Evolutionary conservation across 2,329 filamentous ascomycete genomes (phyloP), one percentile per base, ranked within the genome.

Genomic region (Fusarium sp.): DNA sequence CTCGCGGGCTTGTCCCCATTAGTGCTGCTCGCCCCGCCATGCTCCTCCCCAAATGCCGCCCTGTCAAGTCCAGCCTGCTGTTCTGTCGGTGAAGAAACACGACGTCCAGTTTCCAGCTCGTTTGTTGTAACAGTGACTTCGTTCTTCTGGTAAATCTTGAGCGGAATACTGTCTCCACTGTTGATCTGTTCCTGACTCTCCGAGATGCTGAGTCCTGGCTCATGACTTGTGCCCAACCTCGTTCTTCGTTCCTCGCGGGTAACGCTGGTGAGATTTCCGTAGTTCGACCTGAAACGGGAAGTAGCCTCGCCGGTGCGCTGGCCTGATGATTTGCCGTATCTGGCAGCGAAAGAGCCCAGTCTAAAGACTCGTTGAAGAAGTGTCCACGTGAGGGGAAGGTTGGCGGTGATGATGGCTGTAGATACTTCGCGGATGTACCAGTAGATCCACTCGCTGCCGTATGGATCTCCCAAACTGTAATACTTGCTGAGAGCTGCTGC

Each of bases 401-500:
- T 86, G 52, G 84, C 79, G 14, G 83, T 81, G 72, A 86, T 85
- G 43, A 86, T 79, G n/a, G 85, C 84, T 5, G 84, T 86, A 1
- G 84, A 85, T 0, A 85, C 84, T 70, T 86, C 85, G 35, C 85
- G 84, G 59, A 86, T 83, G 74, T 86, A 86, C 85, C 85, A 86
- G 63, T 82, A 84, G 4, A 82, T 83, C 84, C 84, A 86, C 16
- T 79, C 73, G 22, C 67, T 74, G 10, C 82, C 84, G 58, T 79
- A 86, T 0, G 84, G 83, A 20, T 84, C 76, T 13, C 68, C 81
- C 33, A 86, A 81, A 67, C 83, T 85, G 79, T 86, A 86, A 65
- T 80, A 82, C 59, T 86, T 86, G 77, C 83, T 83, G 63, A 79
- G 76, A 3, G 70, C 65, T 2, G 77, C 77, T 8, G 77, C 77